A percentile compares a stretch with the other conserved stretches of the same genome.
Conservation (phyloP, 345 rosid species). For the Stellera chamaejasme region DNA sequence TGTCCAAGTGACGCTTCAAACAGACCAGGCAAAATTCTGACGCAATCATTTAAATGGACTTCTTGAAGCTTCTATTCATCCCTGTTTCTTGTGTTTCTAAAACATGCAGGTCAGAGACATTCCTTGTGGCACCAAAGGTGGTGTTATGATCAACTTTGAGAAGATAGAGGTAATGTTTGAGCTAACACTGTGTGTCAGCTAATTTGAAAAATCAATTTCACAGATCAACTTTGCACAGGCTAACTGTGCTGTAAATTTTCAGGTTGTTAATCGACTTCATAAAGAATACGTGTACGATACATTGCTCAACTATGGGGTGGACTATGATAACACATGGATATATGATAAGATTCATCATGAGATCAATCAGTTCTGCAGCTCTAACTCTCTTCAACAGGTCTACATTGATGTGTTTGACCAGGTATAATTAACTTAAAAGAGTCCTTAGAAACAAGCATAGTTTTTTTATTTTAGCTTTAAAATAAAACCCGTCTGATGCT, state of each 20-base stretch:
- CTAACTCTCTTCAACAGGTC: conserved; percentile 88
- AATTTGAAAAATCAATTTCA: neutral
- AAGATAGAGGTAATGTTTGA: conserved; percentile 64
- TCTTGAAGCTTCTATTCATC: conserved; percentile 6
- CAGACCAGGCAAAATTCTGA: conserved; percentile 51
- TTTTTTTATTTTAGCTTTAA: neutral
- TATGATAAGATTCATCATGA: conserved; percentile 98
- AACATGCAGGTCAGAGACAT: conserved; percentile 68
- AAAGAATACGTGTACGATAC: conserved; percentile 83
- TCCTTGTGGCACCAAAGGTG: conserved; percentile 96
- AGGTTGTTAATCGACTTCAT: conserved; percentile 80
- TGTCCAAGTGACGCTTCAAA: conserved; percentile 94
- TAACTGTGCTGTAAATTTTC: conserved; percentile 8
- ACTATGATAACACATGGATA: conserved; percentile 90
- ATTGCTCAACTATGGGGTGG: conserved; percentile 72
- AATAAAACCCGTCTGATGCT: no score
- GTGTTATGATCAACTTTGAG: conserved; percentile 90
- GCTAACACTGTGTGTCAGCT: neutral
- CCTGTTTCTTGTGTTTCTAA: neutral
- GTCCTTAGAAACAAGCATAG: neutral
- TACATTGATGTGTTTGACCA: conserved; percentile 95
- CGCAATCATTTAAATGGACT: conserved; percentile 5
- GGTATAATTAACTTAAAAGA: conserved; percentile 28
- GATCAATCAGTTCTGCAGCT: conserved; percentile 98
- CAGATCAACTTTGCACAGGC: conserved; percentile 3